Base-by-base conservation (phyloP, 192 early-diverging fungal genomes). In the Podila verticillata region DNA sequence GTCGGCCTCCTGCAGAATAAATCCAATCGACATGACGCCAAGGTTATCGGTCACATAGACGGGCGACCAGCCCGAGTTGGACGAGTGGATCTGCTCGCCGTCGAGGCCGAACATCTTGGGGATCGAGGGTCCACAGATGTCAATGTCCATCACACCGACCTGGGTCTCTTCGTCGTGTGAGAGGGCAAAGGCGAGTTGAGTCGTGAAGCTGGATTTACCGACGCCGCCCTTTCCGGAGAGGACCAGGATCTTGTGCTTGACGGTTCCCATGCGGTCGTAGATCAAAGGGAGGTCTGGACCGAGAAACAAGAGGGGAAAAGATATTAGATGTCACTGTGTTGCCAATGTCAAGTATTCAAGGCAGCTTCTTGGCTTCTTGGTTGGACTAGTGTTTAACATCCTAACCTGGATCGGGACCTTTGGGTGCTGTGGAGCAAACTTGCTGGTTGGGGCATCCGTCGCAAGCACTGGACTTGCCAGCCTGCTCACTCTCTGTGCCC, bases 141-240 rank as follows among this genome's bases (percentile, higher is more conserved):
- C 98, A 65, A 99, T 91, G 82, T 99, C 98, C 66, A 96, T 91
- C 35, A 98, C 92, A 2, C 98, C 98, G 3, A 96, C 89, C 66
- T 85, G 74, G 26, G 74, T 82, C 28, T 67, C 64, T 54, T 88
- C 86, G 59, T 86, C 84, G 29, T 89, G 74, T 1, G 90, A 86
- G 8, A 99, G 85, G 4, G 96, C 91, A 69, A 97, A 93, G 0
- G 94, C 93, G 9, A 99, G 91, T 69, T 97, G 93, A 9, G 96
- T 90, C 7, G 96, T 95, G 57, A 96, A 94, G 32, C 95, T 97
- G 9, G 90, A 92, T 84, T 99, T 99, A 61, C 98, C 98, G 3
- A 99, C 98, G 35, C 98, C 98, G 69, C 98, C 98, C 81, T 99
- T 99, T 29, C 98, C 98, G 0, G 96, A 97, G 28, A 99, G 91